Base-by-base conservation (phyloP, 2,329 filamentous ascomycete genomes). In the Trichoderma sp. region DNA sequence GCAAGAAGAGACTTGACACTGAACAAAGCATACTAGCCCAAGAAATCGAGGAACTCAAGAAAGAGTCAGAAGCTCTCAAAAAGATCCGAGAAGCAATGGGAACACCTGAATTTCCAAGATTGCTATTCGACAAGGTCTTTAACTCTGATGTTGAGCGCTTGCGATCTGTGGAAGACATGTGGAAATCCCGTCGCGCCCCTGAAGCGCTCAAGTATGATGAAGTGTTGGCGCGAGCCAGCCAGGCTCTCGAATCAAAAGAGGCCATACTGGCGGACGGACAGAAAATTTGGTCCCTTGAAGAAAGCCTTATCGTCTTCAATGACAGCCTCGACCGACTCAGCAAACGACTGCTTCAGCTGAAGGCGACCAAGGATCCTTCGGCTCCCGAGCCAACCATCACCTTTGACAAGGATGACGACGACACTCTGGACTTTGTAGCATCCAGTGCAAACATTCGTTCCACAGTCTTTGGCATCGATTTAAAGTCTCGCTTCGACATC, bases 381-480 rank as follows among this genome's bases (percentile, higher is more conserved):
- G 83, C 81, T 1, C 82, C 86, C 15, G 83, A 85, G 17, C 88
- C 91, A 2, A 86, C 90, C 34, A 89, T 99, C 61, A 88, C 87
- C 2, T 99, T 99, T 75, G 95, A 99, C 83, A 99, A 99, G 81
- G 95, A 99, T 76, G 95, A 99, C 74, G 88, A 90, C 39, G 94
- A 98, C 76, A 97, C 94, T 0, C 84, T 99, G 8, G 94, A 99
- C 76, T 98, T 99, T 77, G 95, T 99, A 7, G 87, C 93, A 1
- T 89, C 95, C 0, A 92, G 91, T 72, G 93, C 94, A 34, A 99
- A 99, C 74, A 87, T 99, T 27, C 88, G 95, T 53, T 95, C 94
- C 1, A 84, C 87, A 27, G 85, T 97, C n/a, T 99, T 99, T 76
- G 91, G 89, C 67, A 97, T 99, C 68, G 91, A 94, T 64, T 81